Conservation (phyloP, 371 early-diverging fungal genomes). For the Fennellomyces sp. region DNA sequence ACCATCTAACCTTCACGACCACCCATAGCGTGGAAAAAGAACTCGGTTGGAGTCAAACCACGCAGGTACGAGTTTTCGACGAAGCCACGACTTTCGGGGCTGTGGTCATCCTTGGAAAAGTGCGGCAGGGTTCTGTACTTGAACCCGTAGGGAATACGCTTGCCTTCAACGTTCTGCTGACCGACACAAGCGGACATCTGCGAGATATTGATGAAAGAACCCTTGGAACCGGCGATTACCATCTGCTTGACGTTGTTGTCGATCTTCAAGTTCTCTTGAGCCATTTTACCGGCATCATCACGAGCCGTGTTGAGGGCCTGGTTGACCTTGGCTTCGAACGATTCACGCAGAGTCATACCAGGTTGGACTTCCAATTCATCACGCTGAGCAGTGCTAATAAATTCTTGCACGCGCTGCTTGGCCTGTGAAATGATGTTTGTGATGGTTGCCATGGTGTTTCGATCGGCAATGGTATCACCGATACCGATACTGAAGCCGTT, state of each 20-base stretch:
- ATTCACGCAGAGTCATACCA: constrained; percentile 98
- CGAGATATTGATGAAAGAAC: constrained; percentile 98
- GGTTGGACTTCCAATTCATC: constrained; percentile 91
- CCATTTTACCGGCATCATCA: constrained; percentile 95
- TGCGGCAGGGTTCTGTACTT: constrained; percentile 97
- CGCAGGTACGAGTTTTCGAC: constrained; percentile 98
- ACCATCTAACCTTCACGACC: constrained; percentile 99
- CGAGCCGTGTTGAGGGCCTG: constrained; percentile 94
- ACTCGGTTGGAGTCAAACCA: constrained; percentile 98
- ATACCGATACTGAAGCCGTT: constrained; percentile 99
- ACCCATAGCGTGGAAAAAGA: constrained; percentile 99
- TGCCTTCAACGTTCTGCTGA: constrained; percentile 99
- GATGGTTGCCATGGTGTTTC: constrained; percentile 84
- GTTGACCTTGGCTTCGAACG: constrained; percentile 96
- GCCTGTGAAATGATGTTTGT: constrained; percentile 86
- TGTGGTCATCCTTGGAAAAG: constrained; percentile 98
- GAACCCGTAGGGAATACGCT: constrained; percentile 99
- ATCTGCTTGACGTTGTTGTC: constrained; percentile 99
- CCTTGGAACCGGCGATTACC: constrained; percentile 99
- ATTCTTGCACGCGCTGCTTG: constrained; percentile 83
- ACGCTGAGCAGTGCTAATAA: constrained; percentile 87
- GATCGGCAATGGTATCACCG: constrained; percentile 98
- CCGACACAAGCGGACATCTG: constrained; percentile 99
- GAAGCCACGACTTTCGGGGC: constrained; percentile 97
- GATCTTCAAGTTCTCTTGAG: constrained; percentile 87